Evolutionary conservation across 208 protist genomes (phyloP).

Genomic region (Trichomonas gallinae): DNA sequence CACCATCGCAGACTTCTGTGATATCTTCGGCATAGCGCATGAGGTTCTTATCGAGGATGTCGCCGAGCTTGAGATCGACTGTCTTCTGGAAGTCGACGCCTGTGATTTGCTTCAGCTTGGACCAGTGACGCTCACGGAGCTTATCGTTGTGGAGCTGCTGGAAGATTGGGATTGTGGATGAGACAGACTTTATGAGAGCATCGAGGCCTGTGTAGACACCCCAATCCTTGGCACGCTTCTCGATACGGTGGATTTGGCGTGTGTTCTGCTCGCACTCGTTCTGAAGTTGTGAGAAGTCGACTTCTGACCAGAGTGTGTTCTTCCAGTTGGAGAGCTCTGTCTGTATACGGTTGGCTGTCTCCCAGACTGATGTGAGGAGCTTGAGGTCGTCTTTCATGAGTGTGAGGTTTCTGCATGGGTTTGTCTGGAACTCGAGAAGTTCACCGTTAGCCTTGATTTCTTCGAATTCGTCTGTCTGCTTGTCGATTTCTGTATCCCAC

Average conservation of each 20-base stretch:
- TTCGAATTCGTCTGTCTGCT: not conserved
- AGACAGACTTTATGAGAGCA: slow-evolving; percentile 38
- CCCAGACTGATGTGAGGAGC: not conserved
- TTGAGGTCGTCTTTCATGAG: not conserved
- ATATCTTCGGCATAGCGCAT: slow-evolving; percentile 86
- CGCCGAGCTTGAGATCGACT: slow-evolving; percentile 70
- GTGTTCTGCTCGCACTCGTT: not conserved
- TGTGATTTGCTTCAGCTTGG: slow-evolving; percentile 71
- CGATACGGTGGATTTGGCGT: not conserved
- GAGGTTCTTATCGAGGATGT: slow-evolving; percentile 78
- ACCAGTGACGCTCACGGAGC: slow-evolving; percentile 84
- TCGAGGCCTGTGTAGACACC: slow-evolving; percentile 29
- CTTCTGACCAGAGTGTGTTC: not conserved
- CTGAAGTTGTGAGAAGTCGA: not conserved
- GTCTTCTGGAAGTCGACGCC: slow-evolving; percentile 50
- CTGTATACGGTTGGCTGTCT: not conserved
- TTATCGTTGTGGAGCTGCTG: slow-evolving; percentile 52
- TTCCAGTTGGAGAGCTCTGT: not conserved
- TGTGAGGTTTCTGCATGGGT: not conserved
- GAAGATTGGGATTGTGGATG: slow-evolving; percentile 41
- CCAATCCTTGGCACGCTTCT: slow-evolving; percentile 6
- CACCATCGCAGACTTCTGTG: slow-evolving; percentile 82
- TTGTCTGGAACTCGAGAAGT: not conserved
- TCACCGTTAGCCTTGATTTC: slow-evolving; percentile 18
- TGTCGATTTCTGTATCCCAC: not conserved